phyloP scores from a whole-genome alignment of 176 grass and related monocot species.

The Stipa capillata region DNA sequence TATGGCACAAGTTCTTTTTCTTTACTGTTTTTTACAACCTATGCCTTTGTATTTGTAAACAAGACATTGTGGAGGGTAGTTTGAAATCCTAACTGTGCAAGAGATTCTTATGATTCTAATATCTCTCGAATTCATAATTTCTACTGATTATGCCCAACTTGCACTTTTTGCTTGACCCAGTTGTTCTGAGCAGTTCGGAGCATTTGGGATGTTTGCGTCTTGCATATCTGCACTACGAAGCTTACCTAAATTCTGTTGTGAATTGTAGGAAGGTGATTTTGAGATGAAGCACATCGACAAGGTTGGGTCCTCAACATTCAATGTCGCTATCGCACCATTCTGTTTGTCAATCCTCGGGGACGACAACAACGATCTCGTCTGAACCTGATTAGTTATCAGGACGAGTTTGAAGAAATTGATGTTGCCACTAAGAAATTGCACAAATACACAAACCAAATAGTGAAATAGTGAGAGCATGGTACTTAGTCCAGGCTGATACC shows the following conservation, averaged over 20 bases:
- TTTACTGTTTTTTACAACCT: background rate
- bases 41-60: background rate
- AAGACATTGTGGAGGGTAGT: background rate
- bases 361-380: conserved; percentile 26
- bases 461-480: background rate
- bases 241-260: background rate
- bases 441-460: background rate
- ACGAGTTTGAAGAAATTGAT: background rate
- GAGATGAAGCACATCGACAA: conserved; percentile 79
- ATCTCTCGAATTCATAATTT: background rate
- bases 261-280: conserved; percentile 69
- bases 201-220: background rate
- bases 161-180: background rate
- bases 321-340: conserved; percentile 59
- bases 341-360: conserved; percentile 69
- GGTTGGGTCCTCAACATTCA: conserved; percentile 55
- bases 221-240: background rate
- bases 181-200: background rate
- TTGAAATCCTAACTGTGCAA: background rate
- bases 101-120: background rate
- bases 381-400: background rate
- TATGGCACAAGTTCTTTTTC: background rate
- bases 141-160: background rate
- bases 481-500: background rate
- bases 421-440: background rate